phyloP scores from a whole-genome alignment of 1,139 yeast genomes.

The Blastobotrys niveus region DNA sequence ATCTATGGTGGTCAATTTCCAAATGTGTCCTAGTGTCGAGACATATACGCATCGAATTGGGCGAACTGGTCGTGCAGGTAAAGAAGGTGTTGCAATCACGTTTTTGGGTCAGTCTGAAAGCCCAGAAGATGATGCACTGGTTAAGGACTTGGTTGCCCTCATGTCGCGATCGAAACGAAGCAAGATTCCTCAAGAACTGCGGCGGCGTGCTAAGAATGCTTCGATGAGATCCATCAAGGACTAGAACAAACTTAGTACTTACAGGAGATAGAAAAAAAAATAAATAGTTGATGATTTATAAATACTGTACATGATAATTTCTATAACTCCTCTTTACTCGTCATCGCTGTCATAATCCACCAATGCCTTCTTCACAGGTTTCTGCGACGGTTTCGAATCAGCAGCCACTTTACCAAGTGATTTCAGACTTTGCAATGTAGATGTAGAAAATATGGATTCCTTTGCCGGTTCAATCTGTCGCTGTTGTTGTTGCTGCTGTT shows the following conservation, averaged over 20 bases:
- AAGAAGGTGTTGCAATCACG: slow-evolving; percentile 66
- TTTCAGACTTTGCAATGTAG: slow-evolving; percentile 12
- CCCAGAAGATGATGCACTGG: slow-evolving; percentile 43
- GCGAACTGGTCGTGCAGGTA: slow-evolving; percentile 94
- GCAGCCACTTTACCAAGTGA: neutral
- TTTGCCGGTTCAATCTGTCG: neutral
- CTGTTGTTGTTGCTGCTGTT: neutral
- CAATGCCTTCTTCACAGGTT: neutral
- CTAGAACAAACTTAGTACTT: too few relatives aligned
- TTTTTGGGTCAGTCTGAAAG: slow-evolving; percentile 53
- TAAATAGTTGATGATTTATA: too few relatives aligned
- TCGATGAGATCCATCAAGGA: too few relatives aligned
- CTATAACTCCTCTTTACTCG: slow-evolving; percentile 2
- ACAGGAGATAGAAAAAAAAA: neutral
- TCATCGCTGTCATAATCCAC: slow-evolving; percentile 5
- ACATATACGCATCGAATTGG: slow-evolving; percentile 92
- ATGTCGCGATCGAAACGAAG: slow-evolving; percentile 41
- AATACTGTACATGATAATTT: neutral
- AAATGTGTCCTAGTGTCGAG: slow-evolving; percentile 71
- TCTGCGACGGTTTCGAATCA: slow-evolving; percentile 1
- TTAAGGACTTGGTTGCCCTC: slow-evolving; percentile 48
- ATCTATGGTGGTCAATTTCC: slow-evolving; percentile 76
- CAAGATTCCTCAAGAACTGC: slow-evolving; percentile 49
- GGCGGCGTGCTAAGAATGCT: neutral
- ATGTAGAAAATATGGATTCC: slow-evolving; percentile 5